Conservation (phyloP, 1,139 yeast genomes). For the Protomyces lactucae-debilis region DNA sequence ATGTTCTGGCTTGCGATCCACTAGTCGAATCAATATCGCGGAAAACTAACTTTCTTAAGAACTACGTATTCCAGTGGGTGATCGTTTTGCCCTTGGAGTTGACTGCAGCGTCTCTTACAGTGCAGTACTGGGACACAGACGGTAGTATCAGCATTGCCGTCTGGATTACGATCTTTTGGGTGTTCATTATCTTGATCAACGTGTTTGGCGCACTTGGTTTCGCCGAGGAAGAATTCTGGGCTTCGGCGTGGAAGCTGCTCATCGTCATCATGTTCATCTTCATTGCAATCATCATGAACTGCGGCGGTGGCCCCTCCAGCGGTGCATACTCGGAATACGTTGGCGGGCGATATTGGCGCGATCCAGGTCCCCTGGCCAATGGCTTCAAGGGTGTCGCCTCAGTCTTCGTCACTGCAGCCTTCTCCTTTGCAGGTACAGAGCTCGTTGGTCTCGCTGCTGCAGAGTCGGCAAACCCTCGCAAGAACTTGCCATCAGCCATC, state of each 20-base stretch:
- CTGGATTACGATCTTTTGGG: constrained; percentile 61
- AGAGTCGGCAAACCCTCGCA: constrained; percentile 70
- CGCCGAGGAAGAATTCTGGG: constrained; percentile 67
- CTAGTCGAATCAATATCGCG: too few species aligned
- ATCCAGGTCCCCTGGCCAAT: constrained; percentile 52
- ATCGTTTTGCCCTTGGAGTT: constrained; percentile 65
- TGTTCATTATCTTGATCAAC: constrained; percentile 53
- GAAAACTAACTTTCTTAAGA: constrained; percentile 34
- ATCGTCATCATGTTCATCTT: constrained; percentile 64
- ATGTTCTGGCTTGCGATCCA: too few species aligned
- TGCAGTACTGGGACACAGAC: constrained; percentile 55
- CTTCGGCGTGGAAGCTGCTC: constrained; percentile 55
- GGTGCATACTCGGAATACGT: constrained; percentile 47
- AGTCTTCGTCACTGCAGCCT: constrained; percentile 82
- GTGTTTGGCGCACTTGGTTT: constrained; percentile 67
- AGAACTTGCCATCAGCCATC: constrained; percentile 61
- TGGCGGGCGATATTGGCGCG: constrained; percentile 58
- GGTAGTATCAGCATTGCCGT: constrained; percentile 58
- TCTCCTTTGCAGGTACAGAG: constrained; percentile 81
- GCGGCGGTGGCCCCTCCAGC: constrained; percentile 60
- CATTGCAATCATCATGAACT: constrained; percentile 55
- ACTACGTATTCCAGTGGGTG: constrained; percentile 72
- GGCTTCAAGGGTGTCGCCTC: constrained; percentile 77
- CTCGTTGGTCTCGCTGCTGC: constrained; percentile 80
- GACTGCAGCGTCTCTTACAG: constrained; percentile 69